These are phyloP conservation scores for Claviceps sorghi DNA, from an alignment of 2,329 filamentous ascomycete species.

Conservation along the genomic window DNA sequence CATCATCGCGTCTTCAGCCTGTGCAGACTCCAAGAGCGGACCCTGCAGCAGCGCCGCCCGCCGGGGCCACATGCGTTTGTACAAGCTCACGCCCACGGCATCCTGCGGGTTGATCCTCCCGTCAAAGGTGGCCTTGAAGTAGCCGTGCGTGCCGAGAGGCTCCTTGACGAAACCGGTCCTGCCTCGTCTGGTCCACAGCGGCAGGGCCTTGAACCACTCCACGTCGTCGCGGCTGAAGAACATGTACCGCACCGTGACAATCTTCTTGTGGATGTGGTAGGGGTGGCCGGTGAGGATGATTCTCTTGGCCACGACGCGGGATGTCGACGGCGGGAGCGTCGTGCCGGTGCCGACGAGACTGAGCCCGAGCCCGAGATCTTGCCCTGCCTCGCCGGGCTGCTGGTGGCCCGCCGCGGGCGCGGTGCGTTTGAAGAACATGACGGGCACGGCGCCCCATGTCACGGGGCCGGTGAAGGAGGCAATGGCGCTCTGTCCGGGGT, in stretches of 20 bases:
- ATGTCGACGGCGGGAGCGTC: slow-evolving; percentile 59
- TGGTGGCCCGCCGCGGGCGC: slow-evolving; percentile 25
- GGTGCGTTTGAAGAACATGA: slow-evolving; percentile 67
- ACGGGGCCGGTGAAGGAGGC: slow-evolving; percentile 82
- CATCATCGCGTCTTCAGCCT: slow-evolving; percentile 21
- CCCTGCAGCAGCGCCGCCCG: slow-evolving; percentile 37
- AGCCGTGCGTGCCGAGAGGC: slow-evolving; percentile 89
- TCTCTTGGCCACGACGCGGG: slow-evolving; percentile 79
- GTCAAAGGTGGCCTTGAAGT: slow-evolving; percentile 98
- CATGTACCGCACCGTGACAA: slow-evolving; percentile 98
- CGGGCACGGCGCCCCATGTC: slow-evolving; percentile 83
- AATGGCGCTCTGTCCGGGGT: slow-evolving; percentile 78
- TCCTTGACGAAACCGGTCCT: slow-evolving; percentile 89
- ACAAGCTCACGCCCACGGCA: slow-evolving; percentile 76
- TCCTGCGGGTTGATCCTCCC: slow-evolving; percentile 92
- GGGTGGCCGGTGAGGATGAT: slow-evolving; percentile 90
- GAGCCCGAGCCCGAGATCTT: slow-evolving; percentile 44
- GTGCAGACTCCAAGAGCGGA: slow-evolving; percentile 24
- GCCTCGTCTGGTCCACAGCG: slow-evolving; percentile 84
- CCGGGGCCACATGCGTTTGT: slow-evolving; percentile 74
- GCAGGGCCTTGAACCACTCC: slow-evolving; percentile 92
- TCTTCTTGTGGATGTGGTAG: slow-evolving; percentile 95
- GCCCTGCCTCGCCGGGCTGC: slow-evolving; percentile 25
- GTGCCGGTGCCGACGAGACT: slow-evolving; percentile 78
- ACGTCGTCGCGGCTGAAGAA: slow-evolving; percentile 97